Evolutionary conservation across 73 alveolate species (phyloP).

Genomic region (Paramecium tetraurelia): DNA sequence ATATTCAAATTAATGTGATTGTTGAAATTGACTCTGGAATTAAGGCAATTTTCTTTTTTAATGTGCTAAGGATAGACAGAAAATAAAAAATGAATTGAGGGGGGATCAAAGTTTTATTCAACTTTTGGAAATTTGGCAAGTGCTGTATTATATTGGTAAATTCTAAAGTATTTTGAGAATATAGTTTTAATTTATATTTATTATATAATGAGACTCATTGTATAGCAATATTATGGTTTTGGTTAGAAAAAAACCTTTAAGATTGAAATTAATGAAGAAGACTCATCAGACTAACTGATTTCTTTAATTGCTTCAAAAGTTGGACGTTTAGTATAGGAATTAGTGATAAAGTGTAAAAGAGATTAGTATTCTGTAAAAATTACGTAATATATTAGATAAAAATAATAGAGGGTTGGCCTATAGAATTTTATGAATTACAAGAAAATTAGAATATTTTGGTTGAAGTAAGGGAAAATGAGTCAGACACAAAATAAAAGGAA

Average conservation of each 20-base stretch:
- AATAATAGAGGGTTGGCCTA: constrained; percentile 9
- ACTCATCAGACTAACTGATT: constrained; percentile 9
- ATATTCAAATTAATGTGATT: neutral
- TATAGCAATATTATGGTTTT: constrained; percentile 55
- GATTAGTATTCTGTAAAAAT: constrained; percentile 35
- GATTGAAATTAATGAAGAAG: constrained; percentile 43
- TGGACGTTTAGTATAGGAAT: constrained; percentile 10
- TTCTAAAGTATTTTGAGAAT: neutral
- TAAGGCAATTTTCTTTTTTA: neutral
- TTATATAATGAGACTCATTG: constrained; percentile 49
- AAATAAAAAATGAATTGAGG: neutral
- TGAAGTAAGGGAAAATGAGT: constrained; percentile 35
- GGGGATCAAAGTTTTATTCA: no score
- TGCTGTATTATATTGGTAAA: neutral
- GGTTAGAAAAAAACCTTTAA: constrained; percentile 44
- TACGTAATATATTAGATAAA: neutral
- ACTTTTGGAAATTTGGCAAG: no score
- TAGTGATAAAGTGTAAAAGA: constrained; percentile 23
- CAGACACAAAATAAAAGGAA: neutral
- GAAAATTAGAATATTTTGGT: constrained; percentile 39
- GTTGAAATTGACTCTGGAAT: neutral
- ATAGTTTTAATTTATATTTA: neutral
- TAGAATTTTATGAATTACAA: neutral
- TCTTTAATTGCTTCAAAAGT: constrained; percentile 19
- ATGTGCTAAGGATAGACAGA: neutral